Conservation (phyloP, 768 basidiomycete genomes). For the Agaricus bisporus region DNA sequence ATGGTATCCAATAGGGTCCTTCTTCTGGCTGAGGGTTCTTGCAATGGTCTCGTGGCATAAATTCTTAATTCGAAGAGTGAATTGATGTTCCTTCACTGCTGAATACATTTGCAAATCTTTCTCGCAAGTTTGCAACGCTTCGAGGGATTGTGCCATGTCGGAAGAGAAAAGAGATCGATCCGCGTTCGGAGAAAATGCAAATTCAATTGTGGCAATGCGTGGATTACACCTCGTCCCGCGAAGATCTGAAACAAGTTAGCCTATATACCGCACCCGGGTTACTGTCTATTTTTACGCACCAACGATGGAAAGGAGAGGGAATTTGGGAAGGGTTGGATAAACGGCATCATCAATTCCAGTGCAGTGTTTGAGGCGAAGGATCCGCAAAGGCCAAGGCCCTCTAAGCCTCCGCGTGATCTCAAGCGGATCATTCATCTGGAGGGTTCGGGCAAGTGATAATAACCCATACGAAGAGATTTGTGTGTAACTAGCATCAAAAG, state of each 20-base stretch:
- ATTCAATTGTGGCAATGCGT: neutral
- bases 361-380: conserved; percentile 54
- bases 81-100: conserved; percentile 2
- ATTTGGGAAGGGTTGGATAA: conserved; percentile 33
- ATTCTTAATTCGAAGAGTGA: conserved; percentile 32
- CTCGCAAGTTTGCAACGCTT: neutral
- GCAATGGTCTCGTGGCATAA: conserved; percentile 26
- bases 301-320: conserved; percentile 55
- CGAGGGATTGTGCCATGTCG: neutral
- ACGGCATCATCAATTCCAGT: conserved; percentile 37
- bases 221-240: conserved; percentile 10
- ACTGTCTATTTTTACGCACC: conserved; percentile 35
- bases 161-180: conserved; percentile 6
- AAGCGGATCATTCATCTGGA: conserved; percentile 28
- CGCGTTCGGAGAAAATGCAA: neutral
- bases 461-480: conserved; percentile 47
- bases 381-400: conserved; percentile 55
- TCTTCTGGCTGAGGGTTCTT: neutral
- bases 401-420: conserved; percentile 12
- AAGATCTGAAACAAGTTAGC: conserved; percentile 7
- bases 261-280: neutral
- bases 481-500: conserved; percentile 60
- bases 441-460: conserved; percentile 42
- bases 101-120: neutral
- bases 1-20: neutral